Evolutionary conservation across 352 stramenopile genomes (phyloP), one percentile per base, ranked within the genome.

Genomic region (Pelagophyceae sp.): DNA sequence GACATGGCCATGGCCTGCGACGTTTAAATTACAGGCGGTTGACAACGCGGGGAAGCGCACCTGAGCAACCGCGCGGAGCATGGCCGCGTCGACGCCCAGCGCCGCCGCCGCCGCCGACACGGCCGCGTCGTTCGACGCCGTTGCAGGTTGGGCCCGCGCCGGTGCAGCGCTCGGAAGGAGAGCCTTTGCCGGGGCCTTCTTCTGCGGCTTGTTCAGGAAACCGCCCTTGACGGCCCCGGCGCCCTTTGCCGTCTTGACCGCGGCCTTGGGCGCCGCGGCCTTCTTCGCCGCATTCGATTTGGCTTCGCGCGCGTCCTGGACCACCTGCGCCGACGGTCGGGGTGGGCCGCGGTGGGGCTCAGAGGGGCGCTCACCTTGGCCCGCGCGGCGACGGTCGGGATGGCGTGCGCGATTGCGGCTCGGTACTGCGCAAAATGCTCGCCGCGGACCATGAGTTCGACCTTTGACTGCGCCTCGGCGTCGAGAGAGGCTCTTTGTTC

Each of bases 211-310:
- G 45, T 54, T 54, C 45, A 0, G 32, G 6, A 33, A 70, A 29
- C 37, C 32, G 32, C 27, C 32, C 72, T 27, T 35, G 67, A 38
- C 50, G 19, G 31, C 76, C 31, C 38, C 75, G 45, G 78, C 85
- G 20, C 77, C 82, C 29, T 71, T 60, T 81, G 87, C 81, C 38
- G 88, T 84, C 31, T 83, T 77, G 38, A 70, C 32, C 35, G 87
- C 78, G 20, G n/a, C n/a, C n/a, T n/a, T n/a, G n/a, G n/a, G n/a
- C n/a, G n/a, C n/a, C n/a, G n/a, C n/a, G n/a, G 45, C 45, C 45
- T 54, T 54, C 45, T 54, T 54, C 45, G 45, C 11, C 45, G 45
- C 11, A 11, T 11, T 23, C 45, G 45, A 54, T 23, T 11, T 23
- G 23, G 45, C 11, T 23, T 11, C 45, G 45, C 80, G 81, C 0